Evolutionary conservation across 2,329 filamentous ascomycete species (phyloP), one percentile per base, ranked within the genome.

Genomic region (Claviceps fusiformis): DNA sequence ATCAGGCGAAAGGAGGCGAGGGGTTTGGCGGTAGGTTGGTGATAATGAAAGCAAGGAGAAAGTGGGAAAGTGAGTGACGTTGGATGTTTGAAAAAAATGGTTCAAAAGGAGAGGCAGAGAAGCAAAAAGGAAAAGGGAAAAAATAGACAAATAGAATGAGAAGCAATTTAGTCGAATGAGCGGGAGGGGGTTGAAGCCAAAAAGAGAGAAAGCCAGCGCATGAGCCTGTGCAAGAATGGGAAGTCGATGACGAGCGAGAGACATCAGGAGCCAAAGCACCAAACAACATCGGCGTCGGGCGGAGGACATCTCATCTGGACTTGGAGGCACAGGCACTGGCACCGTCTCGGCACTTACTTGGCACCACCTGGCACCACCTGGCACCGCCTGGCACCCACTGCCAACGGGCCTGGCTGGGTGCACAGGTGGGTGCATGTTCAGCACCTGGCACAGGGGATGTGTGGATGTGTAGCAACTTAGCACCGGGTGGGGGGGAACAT

Each of bases 241-340:
- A 50, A 46, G 48, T 50, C 47, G 47, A 56, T 54, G 55, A 54
- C 41, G 52, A 56, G 55, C 50, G 55, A 47, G 47, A 56, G 47
- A 35, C 39, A 39, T 27, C 35, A 54, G 53, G 24, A 49, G 45
- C 45, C 13, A 29, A 4, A 31, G 46, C 46, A 17, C 4, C 31
- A 33, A 8, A 33, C 31, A 8, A 8, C 41, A 19, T n/a, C 19
- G 44, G 19, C 24, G 44, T 11, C 19, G 44, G 44, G 44, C 31
- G 31, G n/a, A n/a, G n/a, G n/a, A n/a, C n/a, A n/a, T n/a, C n/a
- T n/a, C n/a, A n/a, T n/a, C 31, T 33, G 31, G 31, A 33, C 4
- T n/a, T n/a, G 31, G 8, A 33, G 31, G 31, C 31, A 33, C 31
- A n/a, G 9, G 37, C 37, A 39, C 11, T 39, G 37, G 37, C 37